A percentile compares a stretch with the other conserved stretches of the same genome.
Conservation (phyloP, 2,329 filamentous ascomycete genomes). For the Colletotrichum somersetense region DNA sequence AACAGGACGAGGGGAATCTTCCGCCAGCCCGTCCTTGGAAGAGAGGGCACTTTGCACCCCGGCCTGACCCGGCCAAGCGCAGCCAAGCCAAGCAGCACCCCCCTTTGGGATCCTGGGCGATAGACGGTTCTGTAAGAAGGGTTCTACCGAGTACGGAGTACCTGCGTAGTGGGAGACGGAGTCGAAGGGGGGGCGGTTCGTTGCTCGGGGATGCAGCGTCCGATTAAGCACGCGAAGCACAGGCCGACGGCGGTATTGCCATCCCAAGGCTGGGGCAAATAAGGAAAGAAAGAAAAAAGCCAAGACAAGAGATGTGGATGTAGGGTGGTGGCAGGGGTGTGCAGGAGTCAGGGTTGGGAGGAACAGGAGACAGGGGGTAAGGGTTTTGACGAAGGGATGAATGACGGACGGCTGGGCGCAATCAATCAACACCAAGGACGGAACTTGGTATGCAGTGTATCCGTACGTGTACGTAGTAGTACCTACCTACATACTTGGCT, state of each 20-base stretch:
- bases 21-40: slow-evolving; percentile 35
- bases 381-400: slow-evolving; percentile 24
- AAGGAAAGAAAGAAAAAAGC: slow-evolving; percentile 37
- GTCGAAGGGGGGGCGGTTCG: slow-evolving; percentile 24
- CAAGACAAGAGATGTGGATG: slow-evolving; percentile 39
- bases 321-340: slow-evolving; percentile 15
- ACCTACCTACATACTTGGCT: no score
- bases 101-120: slow-evolving; percentile 19
- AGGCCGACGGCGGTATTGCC: slow-evolving; percentile 42
- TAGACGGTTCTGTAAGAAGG: background rate
- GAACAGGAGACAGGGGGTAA: slow-evolving; percentile 26
- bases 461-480: no score
- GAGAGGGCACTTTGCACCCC: slow-evolving; percentile 17
- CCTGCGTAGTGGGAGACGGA: slow-evolving; percentile 3
- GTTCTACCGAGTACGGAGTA: background rate
- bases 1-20: slow-evolving; percentile 42
- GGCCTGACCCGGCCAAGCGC: slow-evolving; percentile 22
- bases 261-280: slow-evolving; percentile 44
- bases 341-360: slow-evolving; percentile 23
- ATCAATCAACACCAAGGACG: background rate
- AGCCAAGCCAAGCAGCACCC: slow-evolving; percentile 34
- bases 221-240: slow-evolving; percentile 44
- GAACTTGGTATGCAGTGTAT: background rate
- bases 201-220: slow-evolving; percentile 38
- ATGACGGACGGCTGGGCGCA: slow-evolving; percentile 40